phyloP scores from a whole-genome alignment of 352 stramenopile genomes.

The Thalassiosira ordinaria region DNA sequence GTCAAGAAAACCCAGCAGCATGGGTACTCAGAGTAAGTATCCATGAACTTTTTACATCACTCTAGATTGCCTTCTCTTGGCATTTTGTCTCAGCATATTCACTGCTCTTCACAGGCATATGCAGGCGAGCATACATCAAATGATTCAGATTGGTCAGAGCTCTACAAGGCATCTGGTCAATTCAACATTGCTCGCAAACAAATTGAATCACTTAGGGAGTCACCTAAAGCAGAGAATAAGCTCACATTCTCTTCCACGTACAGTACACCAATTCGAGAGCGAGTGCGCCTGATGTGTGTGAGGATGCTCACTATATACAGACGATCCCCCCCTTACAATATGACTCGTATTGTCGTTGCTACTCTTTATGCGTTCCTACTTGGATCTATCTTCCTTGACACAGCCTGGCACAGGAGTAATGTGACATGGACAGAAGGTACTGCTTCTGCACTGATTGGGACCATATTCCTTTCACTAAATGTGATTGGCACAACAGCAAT shows the following conservation, averaged over 20 bases:
- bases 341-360: slow-evolving; percentile 84
- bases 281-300: slow-evolving; percentile 34
- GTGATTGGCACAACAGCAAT: slow-evolving; percentile 43
- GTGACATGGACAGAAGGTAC: slow-evolving; percentile 27
- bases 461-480: slow-evolving; percentile 57
- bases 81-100: neutral
- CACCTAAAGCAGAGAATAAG: slow-evolving; percentile 13
- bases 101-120: neutral
- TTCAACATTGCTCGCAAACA: slow-evolving; percentile 20
- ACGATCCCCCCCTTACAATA: slow-evolving; percentile 87
- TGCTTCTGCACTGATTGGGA: slow-evolving; percentile 46
- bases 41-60: too few species aligned
- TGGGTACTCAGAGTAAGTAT: slow-evolving; percentile 91
- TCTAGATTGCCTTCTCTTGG: neutral
- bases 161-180: slow-evolving; percentile 39
- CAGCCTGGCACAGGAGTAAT: slow-evolving; percentile 21
- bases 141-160: slow-evolving; percentile 42
- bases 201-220: slow-evolving; percentile 37
- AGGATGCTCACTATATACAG: slow-evolving; percentile 49
- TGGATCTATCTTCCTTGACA: slow-evolving; percentile 77
- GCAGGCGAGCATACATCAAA: slow-evolving; percentile 25
- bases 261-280: slow-evolving; percentile 38
- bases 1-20: slow-evolving; percentile 89
- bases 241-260: slow-evolving; percentile 36
- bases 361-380: slow-evolving; percentile 87